Conservation (phyloP, 2,329 filamentous ascomycete genomes). For the Beauveria bassiana region DNA sequence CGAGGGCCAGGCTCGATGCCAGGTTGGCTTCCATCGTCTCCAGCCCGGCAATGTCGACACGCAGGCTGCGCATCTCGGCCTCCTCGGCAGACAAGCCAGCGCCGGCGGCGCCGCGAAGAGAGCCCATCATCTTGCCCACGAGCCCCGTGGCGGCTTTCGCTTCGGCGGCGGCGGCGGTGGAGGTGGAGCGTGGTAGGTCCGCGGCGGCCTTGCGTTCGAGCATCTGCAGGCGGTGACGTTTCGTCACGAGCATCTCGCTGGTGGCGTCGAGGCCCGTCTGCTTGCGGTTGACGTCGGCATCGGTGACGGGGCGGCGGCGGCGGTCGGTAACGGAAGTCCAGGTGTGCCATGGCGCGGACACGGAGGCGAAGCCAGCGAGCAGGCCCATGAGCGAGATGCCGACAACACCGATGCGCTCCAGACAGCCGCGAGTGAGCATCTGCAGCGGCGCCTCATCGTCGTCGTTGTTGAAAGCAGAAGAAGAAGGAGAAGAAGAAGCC, state of each 20-base stretch:
- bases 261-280: slow-evolving; percentile 72
- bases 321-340: slow-evolving; percentile 55
- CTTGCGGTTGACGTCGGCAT: slow-evolving; percentile 68
- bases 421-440: slow-evolving; percentile 43
- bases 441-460: slow-evolving; percentile 26
- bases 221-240: slow-evolving; percentile 62
- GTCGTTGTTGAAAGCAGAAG: neutral
- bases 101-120: slow-evolving; percentile 57
- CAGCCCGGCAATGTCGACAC: slow-evolving; percentile 70
- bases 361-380: slow-evolving; percentile 82
- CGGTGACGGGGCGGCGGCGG: slow-evolving; percentile 53
- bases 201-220: slow-evolving; percentile 43
- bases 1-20: slow-evolving; percentile 52
- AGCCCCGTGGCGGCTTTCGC: slow-evolving; percentile 44
- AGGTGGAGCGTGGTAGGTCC: no score
- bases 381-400: slow-evolving; percentile 82
- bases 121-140: slow-evolving; percentile 66
- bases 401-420: slow-evolving; percentile 71
- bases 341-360: slow-evolving; percentile 79
- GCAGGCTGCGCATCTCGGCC: slow-evolving; percentile 52
- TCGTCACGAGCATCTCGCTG: slow-evolving; percentile 68
- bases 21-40: slow-evolving; percentile 72
- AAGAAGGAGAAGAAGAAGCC: neutral
- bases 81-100: slow-evolving; percentile 50
- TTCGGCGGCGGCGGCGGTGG: slow-evolving; percentile 17